Conservation (phyloP, 2,329 filamentous ascomycete species). For the Dendryphion nanum region DNA sequence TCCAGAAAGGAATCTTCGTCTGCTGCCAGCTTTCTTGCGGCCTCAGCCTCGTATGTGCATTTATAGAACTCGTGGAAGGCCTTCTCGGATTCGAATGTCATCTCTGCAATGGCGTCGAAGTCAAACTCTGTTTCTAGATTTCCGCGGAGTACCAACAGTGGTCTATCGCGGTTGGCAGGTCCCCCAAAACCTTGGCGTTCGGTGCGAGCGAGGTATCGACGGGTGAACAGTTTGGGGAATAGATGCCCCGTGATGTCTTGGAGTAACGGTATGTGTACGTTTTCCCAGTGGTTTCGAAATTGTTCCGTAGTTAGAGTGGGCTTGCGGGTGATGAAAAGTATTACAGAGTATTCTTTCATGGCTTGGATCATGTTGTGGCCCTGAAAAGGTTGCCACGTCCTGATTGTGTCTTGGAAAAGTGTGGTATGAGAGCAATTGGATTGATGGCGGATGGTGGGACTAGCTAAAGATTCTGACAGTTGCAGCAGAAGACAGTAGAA, state of each 20-base stretch:
- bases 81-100: constrained; percentile 21
- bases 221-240: constrained; percentile 3
- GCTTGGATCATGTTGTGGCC: too few relatives aligned
- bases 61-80: constrained; percentile 21
- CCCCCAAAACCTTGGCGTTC: constrained; percentile 6
- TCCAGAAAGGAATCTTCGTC: constrained; percentile 20
- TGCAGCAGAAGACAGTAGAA: too few relatives aligned
- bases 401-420: too few relatives aligned
- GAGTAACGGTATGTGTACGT: constrained; percentile 3
- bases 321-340: constrained; percentile 7
- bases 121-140: constrained; percentile 9
- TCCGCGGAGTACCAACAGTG: constrained; percentile 22
- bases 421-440: too few relatives aligned
- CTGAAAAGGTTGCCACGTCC: too few relatives aligned
- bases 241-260: constrained; percentile 1
- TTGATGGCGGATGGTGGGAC: too few relatives aligned
- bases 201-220: constrained; percentile 7
- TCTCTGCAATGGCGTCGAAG: constrained; percentile 20
- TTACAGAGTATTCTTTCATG: constrained; percentile 4
- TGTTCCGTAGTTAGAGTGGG: constrained; percentile 1
- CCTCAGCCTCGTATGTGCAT: constrained; percentile 11
- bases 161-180: too few relatives aligned
- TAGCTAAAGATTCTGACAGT: too few relatives aligned
- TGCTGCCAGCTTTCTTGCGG: constrained; percentile 16
- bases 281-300: constrained; percentile 7